Evolutionary conservation across 768 basidiomycete species (phyloP), one percentile per base, ranked within the genome.

Genomic region (Rhizopogon rudus): DNA sequence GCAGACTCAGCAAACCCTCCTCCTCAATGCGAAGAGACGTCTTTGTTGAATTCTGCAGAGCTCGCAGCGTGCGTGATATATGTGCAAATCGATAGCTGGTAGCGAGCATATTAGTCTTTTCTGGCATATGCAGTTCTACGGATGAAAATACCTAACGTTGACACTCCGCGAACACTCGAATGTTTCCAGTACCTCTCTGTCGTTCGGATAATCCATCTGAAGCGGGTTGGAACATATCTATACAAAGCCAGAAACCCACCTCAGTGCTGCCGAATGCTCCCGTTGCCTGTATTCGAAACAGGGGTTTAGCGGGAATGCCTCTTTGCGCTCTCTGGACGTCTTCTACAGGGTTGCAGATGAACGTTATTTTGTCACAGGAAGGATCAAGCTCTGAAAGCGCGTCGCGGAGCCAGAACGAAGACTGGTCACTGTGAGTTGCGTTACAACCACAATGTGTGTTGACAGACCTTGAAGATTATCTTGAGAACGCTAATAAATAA

Each of bases 151-250:
- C 93, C 85, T 90, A 68, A 91, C 91, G 37, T 75, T 77, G 33
- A 93, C 78, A 6, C 74, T 71, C 37, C 77, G 74, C 10, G 69
- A 74, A 67, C 95, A 98, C 57, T 96, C 91, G 62, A 97, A 93
- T 0, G 85, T 82, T 69, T 97, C 93, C 31, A 98, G 78, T 0
- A 98, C 90, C 49, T 97, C 93, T 46, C 81, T 79, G 64, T 96
- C 93, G 62, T 91, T 93, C 3, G 93, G 93, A 59, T 95, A 98
- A 71, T 99, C 95, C 86, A 98, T 91, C 93, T 95, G 31, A 14
- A 40, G 17, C 51, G 55, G 40, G 22, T 55, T 12, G 28, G 29
- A 44, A 39, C 28, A 43, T 29, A 40, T 25, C 28, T 33, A 41
- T 6, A 35, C n/a, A 45, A 51, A 28, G 13, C 45, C 22, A 33